These are phyloP conservation scores for Leccinum incarnatum DNA, from an alignment of 768 basidiomycete genomes.

Conservation along the genomic window DNA sequence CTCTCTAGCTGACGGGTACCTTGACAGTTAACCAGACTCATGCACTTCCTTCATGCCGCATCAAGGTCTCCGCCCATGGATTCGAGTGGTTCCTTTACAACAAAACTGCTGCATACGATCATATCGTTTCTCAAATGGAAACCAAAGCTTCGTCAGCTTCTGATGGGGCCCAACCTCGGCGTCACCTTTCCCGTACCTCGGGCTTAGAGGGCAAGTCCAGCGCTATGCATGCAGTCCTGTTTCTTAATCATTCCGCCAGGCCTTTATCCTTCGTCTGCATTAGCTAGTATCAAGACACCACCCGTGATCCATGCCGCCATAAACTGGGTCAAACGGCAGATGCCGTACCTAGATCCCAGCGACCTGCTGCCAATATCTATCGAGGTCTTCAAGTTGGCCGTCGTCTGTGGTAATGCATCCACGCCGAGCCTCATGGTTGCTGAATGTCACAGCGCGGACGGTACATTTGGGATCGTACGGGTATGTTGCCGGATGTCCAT, in stretches of 20 bases:
- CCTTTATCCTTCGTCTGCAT: conserved; percentile 25
- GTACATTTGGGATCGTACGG: conserved; percentile 75
- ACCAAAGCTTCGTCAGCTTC: conserved; percentile 22
- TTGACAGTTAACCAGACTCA: conserved; percentile 35
- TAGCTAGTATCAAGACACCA: conserved; percentile 28
- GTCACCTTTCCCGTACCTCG: conserved; percentile 39
- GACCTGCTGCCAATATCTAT: conserved; percentile 87
- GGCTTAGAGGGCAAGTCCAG: conserved; percentile 36
- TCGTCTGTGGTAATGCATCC: conserved; percentile 82
- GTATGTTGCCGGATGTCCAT: conserved; percentile 41
- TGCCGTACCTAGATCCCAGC: conserved; percentile 73
- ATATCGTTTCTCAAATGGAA: conserved; percentile 76
- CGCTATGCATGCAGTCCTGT: background rate
- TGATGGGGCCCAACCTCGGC: conserved; percentile 33
- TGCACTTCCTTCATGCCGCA: conserved; percentile 64
- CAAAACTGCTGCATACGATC: conserved; percentile 83
- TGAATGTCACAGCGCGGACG: conserved; percentile 75
- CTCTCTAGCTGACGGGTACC: conserved; percentile 7
- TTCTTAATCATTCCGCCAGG: conserved; percentile 12
- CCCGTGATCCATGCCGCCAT: conserved; percentile 40
- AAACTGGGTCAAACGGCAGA: conserved; percentile 54
- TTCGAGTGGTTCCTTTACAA: conserved; percentile 95
- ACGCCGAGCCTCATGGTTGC: conserved; percentile 80
- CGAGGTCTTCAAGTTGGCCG: conserved; percentile 71
- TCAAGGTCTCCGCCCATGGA: conserved; percentile 78